A percentile compares a stretch with the other conserved stretches of the same genome.
Evolutionary conservation across 2,329 filamentous ascomycete genomes (phyloP).

Genomic region (Pseudogymnoascus sp.): DNA sequence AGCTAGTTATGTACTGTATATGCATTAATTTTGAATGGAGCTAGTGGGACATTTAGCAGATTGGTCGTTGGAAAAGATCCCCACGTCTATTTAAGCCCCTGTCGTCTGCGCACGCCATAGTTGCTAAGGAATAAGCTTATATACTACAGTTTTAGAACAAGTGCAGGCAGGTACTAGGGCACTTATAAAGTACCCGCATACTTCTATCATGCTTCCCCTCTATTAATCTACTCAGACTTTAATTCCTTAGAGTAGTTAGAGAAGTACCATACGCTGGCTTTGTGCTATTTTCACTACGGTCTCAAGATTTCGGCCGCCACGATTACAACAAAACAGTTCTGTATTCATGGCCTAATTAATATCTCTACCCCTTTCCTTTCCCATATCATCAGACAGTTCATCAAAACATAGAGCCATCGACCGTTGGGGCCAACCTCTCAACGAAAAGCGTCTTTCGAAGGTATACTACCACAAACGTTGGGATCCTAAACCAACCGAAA

Average conservation of each 20-base stretch:
- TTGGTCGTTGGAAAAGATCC: not conserved
- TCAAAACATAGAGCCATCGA: slow-evolving; percentile 18
- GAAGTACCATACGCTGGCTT: not conserved
- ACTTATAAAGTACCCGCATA: not conserved
- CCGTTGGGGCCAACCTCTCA: slow-evolving; percentile 16
- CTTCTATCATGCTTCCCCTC: not conserved
- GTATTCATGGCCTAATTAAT: not conserved
- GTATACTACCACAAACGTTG: slow-evolving; percentile 20
- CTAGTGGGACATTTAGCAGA: not conserved
- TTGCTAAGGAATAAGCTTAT: not conserved
- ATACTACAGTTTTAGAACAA: not conserved
- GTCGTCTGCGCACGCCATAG: not conserved
- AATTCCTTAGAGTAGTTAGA: not conserved
- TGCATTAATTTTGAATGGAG: not conserved
- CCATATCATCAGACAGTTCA: not conserved
- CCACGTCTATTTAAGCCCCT: not conserved
- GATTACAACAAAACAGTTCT: not conserved
- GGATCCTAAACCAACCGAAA: slow-evolving; percentile 21
- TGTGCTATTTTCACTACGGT: not conserved
- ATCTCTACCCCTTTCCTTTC: not conserved
- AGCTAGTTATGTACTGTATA: not conserved
- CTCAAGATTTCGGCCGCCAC: not conserved
- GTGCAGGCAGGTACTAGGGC: not conserved
- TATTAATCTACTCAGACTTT: not conserved
- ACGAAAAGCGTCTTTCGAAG: slow-evolving; percentile 22